phyloP scores from a whole-genome alignment of 805 yeast species.

The Monosporozyma unispora region DNA sequence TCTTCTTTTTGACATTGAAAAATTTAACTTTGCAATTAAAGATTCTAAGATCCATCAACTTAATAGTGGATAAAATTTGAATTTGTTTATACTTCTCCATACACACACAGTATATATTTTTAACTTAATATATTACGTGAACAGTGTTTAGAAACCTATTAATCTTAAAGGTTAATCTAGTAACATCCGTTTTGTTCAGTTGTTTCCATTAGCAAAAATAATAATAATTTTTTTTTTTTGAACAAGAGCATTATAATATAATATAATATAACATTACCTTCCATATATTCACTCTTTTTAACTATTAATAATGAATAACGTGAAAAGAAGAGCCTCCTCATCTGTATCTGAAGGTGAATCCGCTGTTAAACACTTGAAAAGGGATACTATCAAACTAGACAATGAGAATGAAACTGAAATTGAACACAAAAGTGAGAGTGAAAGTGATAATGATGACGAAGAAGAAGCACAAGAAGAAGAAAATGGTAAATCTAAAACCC shows the following conservation, averaged over 20 bases:
- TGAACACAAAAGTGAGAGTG: slow-evolving; percentile 4
- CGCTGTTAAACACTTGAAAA: slow-evolving; percentile 2
- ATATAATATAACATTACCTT: neutral
- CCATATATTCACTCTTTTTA: neutral
- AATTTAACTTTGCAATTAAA: neutral
- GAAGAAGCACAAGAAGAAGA: slow-evolving; percentile 14
- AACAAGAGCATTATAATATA: neutral
- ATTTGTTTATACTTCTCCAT: neutral
- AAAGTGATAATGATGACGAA: slow-evolving; percentile 17
- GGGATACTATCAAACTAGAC: neutral
- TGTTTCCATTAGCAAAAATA: neutral
- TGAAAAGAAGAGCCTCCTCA: slow-evolving; percentile 8
- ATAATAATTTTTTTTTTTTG: neutral
- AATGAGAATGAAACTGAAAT: neutral
- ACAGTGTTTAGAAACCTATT: neutral
- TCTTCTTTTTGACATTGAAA: neutral
- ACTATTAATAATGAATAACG: slow-evolving; percentile 1
- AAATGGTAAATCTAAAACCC: slow-evolving; percentile 6
- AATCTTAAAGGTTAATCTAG: neutral
- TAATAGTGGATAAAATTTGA: neutral
- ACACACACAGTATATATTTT: neutral
- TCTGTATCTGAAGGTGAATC: neutral
- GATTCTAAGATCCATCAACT: neutral
- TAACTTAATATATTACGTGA: neutral
- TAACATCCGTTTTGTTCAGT: neutral